Percentiles rank a stretch among this genome's conserved stretches.
Conservation (phyloP, 495 filamentous ascomycete genomes). For the Hypomontagnella submonticulosa region DNA sequence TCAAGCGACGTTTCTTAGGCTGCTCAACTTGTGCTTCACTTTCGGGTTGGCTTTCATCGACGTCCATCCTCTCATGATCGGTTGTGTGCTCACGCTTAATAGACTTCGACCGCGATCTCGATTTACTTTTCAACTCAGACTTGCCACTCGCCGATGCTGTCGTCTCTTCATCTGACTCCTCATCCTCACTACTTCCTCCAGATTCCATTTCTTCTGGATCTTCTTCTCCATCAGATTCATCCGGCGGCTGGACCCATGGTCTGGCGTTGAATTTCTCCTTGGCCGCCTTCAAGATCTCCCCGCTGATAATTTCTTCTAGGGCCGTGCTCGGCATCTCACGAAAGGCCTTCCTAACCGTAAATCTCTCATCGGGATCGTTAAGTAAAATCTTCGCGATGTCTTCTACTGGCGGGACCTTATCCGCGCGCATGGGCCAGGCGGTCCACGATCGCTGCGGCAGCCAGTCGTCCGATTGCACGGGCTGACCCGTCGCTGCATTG, state of each 20-base stretch:
- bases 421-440: slow-evolving; percentile 77
- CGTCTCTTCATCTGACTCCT: slow-evolving; percentile 22
- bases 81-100: slow-evolving; percentile 30
- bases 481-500: slow-evolving; percentile 32
- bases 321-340: slow-evolving; percentile 63
- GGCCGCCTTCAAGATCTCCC: slow-evolving; percentile 67
- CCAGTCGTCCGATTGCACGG: slow-evolving; percentile 49
- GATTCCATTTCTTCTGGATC: slow-evolving; percentile 11
- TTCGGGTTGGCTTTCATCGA: slow-evolving; percentile 20
- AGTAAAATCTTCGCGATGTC: slow-evolving; percentile 38
- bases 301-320: slow-evolving; percentile 74
- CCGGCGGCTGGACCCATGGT: slow-evolving; percentile 27
- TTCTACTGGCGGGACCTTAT: slow-evolving; percentile 67
- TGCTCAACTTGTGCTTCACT: slow-evolving; percentile 18
- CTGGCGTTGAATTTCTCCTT: slow-evolving; percentile 67
- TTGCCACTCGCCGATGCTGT: slow-evolving; percentile 8
- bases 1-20: slow-evolving; percentile 22
- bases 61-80: slow-evolving; percentile 39
- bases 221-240: slow-evolving; percentile 22
- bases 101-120: slow-evolving; percentile 27
- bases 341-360: slow-evolving; percentile 57
- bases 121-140: slow-evolving; percentile 15
- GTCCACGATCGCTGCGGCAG: slow-evolving; percentile 70
- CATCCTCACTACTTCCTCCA: slow-evolving; percentile 18
- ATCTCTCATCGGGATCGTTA: slow-evolving; percentile 53